Conservation (phyloP, 768 basidiomycete species). For the Trametes cinnabarina region DNA sequence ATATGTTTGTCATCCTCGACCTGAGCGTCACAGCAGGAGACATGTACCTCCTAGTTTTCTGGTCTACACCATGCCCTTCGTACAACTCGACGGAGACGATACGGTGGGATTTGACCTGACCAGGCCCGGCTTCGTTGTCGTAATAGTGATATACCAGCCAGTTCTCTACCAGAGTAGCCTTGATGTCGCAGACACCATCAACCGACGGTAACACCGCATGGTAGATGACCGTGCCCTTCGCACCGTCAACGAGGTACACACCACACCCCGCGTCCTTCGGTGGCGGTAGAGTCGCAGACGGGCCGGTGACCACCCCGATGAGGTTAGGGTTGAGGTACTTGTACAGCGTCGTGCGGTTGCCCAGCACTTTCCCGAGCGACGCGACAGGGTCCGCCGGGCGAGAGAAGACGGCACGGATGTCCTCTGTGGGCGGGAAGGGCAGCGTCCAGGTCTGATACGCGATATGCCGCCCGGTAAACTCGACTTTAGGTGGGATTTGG, state of each 20-base stretch:
- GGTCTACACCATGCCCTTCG: constrained; percentile 67
- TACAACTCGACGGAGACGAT: constrained; percentile 87
- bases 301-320: constrained; percentile 60
- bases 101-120: constrained; percentile 62
- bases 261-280: constrained; percentile 42
- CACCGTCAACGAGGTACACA: constrained; percentile 75
- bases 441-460: constrained; percentile 68
- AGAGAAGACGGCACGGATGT: constrained; percentile 51
- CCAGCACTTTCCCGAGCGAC: constrained; percentile 79
- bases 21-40: neutral
- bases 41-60: constrained; percentile 69
- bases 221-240: constrained; percentile 77
- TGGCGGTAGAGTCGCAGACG: constrained; percentile 23
- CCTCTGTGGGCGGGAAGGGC: constrained; percentile 54
- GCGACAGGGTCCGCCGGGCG: constrained; percentile 57
- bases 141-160: constrained; percentile 92
- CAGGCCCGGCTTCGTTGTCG: constrained; percentile 51
- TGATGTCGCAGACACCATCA: constrained; percentile 56
- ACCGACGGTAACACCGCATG: constrained; percentile 51
- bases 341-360: constrained; percentile 85
- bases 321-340: constrained; percentile 91
- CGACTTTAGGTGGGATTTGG: constrained; percentile 42
- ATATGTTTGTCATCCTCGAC: neutral
- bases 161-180: constrained; percentile 76
- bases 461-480: constrained; percentile 45